Evolutionary conservation across 176 grass and related monocot genomes (phyloP), one percentile per base, ranked within the genome.

Genomic region (Eremochloa ophiuroides): DNA sequence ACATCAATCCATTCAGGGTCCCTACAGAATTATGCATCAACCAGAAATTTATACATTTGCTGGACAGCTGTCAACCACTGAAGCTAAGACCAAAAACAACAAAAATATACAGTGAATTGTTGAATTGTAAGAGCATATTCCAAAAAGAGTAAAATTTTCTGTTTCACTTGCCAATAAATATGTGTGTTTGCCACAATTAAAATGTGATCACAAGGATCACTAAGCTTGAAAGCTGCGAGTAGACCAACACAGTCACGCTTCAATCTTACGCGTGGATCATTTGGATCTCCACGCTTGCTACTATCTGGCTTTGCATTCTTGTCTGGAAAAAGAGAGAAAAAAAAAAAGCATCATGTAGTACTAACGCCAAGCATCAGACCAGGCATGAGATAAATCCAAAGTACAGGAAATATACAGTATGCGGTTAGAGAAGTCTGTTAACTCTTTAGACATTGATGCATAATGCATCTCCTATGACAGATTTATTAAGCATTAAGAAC

Each of bases 211-310:
- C 76, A 89, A 78, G 91, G 85, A 82, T 98, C 85, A 40, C 44
- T 95, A 84, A 95, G 95, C 74, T 93, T 94, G 86, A 95, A 98
- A 76, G 92, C 92, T 26, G 92, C 72, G 1, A 98, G 67, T 73
- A 98, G 88, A 69, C 92, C 95, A 63, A 98, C 95, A 89, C 92
- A 95, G 66, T 98, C 87, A 1, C 95, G 88, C 68, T 98, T 95
- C 71, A 95, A 63, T 83, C 95, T 93, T 72, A 98, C 88, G 12
- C n/a, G 31, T 77, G 95, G 95, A 91, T 98, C 95, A 84, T 93
- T 91, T 80, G 75, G 80, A 87, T 97, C 94, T 89, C 91, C 91
- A 61, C 28, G 44, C 71, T 82, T 84, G 51, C 18, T 81, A 69
- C 77, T 75, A 73, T 51, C 62, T 33, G 50, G 18, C 37, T 79